Conservation (phyloP, 345 rosid genomes). For the Populus alba region DNA sequence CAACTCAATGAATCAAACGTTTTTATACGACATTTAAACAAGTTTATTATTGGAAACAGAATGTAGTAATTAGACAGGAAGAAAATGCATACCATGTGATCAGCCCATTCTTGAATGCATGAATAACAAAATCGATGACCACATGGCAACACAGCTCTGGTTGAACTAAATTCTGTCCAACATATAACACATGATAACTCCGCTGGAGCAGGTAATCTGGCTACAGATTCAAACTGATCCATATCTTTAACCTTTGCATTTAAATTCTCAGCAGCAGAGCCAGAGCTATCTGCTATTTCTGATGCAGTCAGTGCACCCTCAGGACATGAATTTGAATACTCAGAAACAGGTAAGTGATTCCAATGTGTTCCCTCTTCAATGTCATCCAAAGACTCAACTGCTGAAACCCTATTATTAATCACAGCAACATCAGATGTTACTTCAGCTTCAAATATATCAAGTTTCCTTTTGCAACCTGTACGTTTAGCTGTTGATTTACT, state of each 20-base stretch:
- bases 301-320: slow-evolving; percentile 17
- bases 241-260: slow-evolving; percentile 19
- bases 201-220: slow-evolving; percentile 29
- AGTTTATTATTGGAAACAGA: not conserved
- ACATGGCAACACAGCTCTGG: slow-evolving; percentile 83
- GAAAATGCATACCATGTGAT: slow-evolving; percentile 51
- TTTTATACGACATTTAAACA: not conserved
- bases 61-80: slow-evolving; percentile 6
- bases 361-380: slow-evolving; percentile 36
- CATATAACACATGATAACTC: slow-evolving; percentile 88
- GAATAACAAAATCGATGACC: slow-evolving; percentile 96
- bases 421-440: slow-evolving; percentile 36
- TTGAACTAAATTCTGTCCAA: slow-evolving; percentile 82
- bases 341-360: slow-evolving; percentile 22
- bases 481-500: slow-evolving; percentile 1
- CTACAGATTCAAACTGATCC: slow-evolving; percentile 24
- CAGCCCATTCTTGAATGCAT: slow-evolving; percentile 84
- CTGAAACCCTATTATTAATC: slow-evolving; percentile 16
- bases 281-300: slow-evolving; percentile 21
- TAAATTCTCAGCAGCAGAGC: slow-evolving; percentile 20
- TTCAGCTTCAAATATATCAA: slow-evolving; percentile 27
- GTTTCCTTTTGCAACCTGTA: slow-evolving; percentile 17
- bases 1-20: not conserved
- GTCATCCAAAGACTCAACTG: slow-evolving; percentile 33
- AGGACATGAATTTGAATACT: slow-evolving; percentile 2